These are phyloP conservation scores for Willaertia magna DNA, from an alignment of 208 protist genomes.

Conservation along the genomic window DNA sequence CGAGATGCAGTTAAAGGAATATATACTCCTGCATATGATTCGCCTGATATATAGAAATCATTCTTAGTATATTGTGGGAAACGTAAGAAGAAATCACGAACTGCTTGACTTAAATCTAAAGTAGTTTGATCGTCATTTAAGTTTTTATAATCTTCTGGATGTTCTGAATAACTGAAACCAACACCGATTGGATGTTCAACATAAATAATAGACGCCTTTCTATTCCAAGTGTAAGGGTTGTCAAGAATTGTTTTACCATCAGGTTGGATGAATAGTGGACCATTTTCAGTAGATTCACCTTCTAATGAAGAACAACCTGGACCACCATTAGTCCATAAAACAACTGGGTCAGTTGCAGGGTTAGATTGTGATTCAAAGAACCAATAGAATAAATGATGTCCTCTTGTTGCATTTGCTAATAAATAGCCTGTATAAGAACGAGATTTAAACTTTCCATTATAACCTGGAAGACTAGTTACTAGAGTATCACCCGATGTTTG, in stretches of 20 bases:
- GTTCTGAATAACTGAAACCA: constrained; percentile 10
- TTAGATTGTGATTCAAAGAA: constrained; percentile 28
- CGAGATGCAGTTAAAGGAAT: constrained; percentile 40
- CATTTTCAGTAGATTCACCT: not conserved
- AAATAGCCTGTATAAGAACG: constrained; percentile 32
- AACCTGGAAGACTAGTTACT: not conserved
- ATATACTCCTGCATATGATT: constrained; percentile 50
- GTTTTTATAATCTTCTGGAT: not conserved
- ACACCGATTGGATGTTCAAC: constrained; percentile 24
- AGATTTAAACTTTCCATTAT: not conserved
- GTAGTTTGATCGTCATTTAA: constrained; percentile 6
- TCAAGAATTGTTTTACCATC: not conserved
- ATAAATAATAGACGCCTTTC: constrained; percentile 26
- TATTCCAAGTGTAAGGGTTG: constrained; percentile 30
- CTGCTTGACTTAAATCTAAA: constrained; percentile 16
- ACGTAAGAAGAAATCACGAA: constrained; percentile 22
- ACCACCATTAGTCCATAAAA: constrained; percentile 35
- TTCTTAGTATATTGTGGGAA: constrained; percentile 45
- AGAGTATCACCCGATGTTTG: not conserved
- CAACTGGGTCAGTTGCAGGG: constrained; percentile 29
- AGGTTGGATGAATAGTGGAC: not conserved
- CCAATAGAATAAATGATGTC: constrained; percentile 32
- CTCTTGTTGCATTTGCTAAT: not conserved
- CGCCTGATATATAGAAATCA: constrained; percentile 49
- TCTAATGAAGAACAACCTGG: constrained; percentile 26